phyloP scores from a whole-genome alignment of 805 yeast genomes.

The Myxozyma neglecta region DNA sequence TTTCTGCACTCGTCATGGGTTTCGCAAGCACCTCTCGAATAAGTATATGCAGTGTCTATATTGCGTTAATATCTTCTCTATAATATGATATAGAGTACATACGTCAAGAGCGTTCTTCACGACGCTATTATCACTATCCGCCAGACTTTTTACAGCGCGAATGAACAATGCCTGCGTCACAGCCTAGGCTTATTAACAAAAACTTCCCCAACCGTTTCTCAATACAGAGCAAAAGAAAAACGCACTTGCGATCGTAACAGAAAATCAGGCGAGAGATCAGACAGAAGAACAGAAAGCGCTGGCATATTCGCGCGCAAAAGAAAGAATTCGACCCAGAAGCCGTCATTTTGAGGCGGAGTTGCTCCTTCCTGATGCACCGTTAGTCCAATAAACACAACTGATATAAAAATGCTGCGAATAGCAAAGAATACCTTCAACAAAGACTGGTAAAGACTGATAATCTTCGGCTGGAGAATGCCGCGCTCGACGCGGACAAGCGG shows the following conservation, averaged over 20 bases:
- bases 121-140: conserved; percentile 19
- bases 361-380: conserved; percentile 19
- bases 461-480: conserved; percentile 40
- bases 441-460: conserved; percentile 38
- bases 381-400: not conserved
- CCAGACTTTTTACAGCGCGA: conserved; percentile 33
- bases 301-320: conserved; percentile 35
- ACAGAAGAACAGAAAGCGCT: conserved; percentile 21
- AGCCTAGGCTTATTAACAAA: not conserved
- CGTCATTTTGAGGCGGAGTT: conserved; percentile 31
- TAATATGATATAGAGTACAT: not conserved
- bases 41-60: conserved; percentile 33
- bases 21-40: conserved; percentile 37
- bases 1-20: conserved; percentile 38
- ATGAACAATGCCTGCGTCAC: conserved; percentile 31
- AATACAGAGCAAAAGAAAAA: too few relatives aligned
- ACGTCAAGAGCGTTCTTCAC: conserved; percentile 26
- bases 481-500: conserved; percentile 38
- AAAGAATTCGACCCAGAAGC: conserved; percentile 42
- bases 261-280: conserved; percentile 26
- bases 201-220: too few relatives aligned
- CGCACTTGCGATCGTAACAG: conserved; percentile 19
- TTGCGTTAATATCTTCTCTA: conserved; percentile 3
- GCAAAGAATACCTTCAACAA: conserved; percentile 34
- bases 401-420: not conserved